Evolutionary conservation across 2,329 filamentous ascomycete genomes (phyloP).

Genomic region (Aspergillus candidus): DNA sequence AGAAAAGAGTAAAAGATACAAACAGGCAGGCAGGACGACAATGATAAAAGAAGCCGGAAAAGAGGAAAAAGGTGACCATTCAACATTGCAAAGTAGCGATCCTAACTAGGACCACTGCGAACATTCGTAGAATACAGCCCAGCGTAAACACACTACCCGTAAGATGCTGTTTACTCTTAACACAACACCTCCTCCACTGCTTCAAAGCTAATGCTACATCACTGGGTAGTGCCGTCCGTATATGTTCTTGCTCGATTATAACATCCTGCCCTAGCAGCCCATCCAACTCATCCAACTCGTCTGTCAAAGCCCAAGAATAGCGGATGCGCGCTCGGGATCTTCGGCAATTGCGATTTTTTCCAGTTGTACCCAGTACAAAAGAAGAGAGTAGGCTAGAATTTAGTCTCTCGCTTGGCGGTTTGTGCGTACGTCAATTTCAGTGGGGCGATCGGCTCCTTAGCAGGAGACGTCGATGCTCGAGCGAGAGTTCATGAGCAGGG

Average conservation of each 20-base stretch:
- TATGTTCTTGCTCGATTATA: slow-evolving; percentile 1
- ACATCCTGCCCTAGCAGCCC: neutral
- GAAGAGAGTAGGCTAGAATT: neutral
- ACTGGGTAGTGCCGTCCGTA: slow-evolving; percentile 2
- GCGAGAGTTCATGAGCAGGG: slow-evolving; percentile 99
- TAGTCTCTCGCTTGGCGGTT: slow-evolving; percentile 8
- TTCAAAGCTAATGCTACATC: slow-evolving; percentile 8
- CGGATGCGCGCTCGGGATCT: no score
- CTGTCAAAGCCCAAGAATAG: no score
- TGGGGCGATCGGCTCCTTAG: slow-evolving; percentile 34
- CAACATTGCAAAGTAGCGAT: slow-evolving; percentile 17
- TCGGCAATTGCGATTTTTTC: neutral
- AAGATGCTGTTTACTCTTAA: slow-evolving; percentile 10
- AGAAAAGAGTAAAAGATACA: neutral
- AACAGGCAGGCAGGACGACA: slow-evolving; percentile 2
- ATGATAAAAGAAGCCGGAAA: slow-evolving; percentile 7
- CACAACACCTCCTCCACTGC: neutral
- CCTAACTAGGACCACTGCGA: slow-evolving; percentile 13
- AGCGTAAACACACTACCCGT: slow-evolving; percentile 13
- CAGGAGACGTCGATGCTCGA: slow-evolving; percentile 58
- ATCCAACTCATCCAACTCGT: no score
- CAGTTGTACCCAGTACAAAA: neutral
- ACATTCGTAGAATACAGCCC: slow-evolving; percentile 23
- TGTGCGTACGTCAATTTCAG: slow-evolving; percentile 5
- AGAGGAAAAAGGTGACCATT: slow-evolving; percentile 8